Base-by-base conservation (phyloP, 768 basidiomycete genomes). In the Podaxis sp. region DNA sequence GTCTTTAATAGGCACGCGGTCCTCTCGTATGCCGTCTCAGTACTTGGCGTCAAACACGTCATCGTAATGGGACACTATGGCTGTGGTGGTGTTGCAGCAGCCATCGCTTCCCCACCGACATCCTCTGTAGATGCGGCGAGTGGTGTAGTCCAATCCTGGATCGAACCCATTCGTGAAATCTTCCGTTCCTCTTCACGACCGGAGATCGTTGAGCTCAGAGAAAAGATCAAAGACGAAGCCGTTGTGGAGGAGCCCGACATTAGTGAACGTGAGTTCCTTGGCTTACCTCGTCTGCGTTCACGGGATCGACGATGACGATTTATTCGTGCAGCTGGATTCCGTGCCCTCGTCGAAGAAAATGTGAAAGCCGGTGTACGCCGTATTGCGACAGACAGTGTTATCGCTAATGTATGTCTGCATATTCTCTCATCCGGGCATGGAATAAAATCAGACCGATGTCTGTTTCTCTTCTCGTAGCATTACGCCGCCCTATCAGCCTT, bases 41-140 rank as follows among this genome's bases (percentile, higher is more conserved):
- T 67, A 17, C 69, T 79, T 12, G 69, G 70, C 3, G 77, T 80
- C 13, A 70, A 74, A 53, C 78, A 80, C 51, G 68, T 80, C 54
- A 73, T 80, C 52, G 75, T 80, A 13, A 76, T 80, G 75, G 79
- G 78, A 0, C 78, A 80, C 63, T 80, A 80, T 54, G 79, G 78
- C 0, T 80, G 78, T 58, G 77, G 78, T 17, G 79, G 79, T 36
- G 73, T 80, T 12, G 78, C 74, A 12, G 76, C 77, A 29, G 71
- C 77, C 5, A 76, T 76, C 59, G 67, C 70, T n/a, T 65, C 71
- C 1, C 67, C 68, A 1, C 69, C 72, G 1, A 37, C 41, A 3
- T 49, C 57, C 12, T 65, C 66, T 24, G 61, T 73, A 15, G 71
- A 74, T 56, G 66, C 67, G 24, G 70, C 73, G 4, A 69, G 68